phyloP scores from a whole-genome alignment of 139 green algal species.

The Chlamydomonas incerta region DNA sequence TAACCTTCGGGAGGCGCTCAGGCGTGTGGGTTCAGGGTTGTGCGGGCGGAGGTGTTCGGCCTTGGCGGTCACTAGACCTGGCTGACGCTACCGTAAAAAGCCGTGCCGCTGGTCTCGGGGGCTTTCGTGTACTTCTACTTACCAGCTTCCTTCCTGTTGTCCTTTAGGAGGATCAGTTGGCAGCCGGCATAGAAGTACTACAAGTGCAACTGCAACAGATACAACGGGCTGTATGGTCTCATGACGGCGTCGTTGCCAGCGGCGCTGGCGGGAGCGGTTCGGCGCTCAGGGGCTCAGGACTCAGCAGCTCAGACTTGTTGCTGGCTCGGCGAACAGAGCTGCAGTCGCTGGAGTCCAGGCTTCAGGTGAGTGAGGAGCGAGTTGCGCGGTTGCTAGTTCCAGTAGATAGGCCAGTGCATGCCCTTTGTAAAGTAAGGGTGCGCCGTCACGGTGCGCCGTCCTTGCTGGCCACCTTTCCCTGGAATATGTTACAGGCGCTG shows the following conservation, averaged over 20 bases:
- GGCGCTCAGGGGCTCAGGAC: too few relatives aligned
- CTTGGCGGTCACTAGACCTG: too few relatives aligned
- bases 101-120: too few relatives aligned
- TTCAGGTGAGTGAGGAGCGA: background rate
- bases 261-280: background rate
- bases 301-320: background rate
- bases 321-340: conserved; percentile 5
- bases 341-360: background rate
- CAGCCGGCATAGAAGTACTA: background rate
- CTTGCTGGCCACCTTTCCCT: too few relatives aligned
- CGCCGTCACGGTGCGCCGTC: too few relatives aligned
- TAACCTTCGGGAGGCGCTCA: too few relatives aligned
- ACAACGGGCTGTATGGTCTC: background rate
- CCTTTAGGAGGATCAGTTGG: conserved; percentile 16
- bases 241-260: background rate
- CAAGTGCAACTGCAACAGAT: background rate
- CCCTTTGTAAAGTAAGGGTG: too few relatives aligned
- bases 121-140: background rate
- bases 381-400: background rate
- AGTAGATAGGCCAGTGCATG: too few relatives aligned
- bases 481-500: background rate
- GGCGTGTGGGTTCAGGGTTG: too few relatives aligned
- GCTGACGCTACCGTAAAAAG: too few relatives aligned
- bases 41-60: too few relatives aligned
- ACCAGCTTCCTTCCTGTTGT: background rate